A percentile compares a stretch with the other conserved stretches of the same genome.
These are phyloP conservation scores for Penicillium robsamsonii DNA, from an alignment of 495 filamentous ascomycete species.

Conservation along the genomic window DNA sequence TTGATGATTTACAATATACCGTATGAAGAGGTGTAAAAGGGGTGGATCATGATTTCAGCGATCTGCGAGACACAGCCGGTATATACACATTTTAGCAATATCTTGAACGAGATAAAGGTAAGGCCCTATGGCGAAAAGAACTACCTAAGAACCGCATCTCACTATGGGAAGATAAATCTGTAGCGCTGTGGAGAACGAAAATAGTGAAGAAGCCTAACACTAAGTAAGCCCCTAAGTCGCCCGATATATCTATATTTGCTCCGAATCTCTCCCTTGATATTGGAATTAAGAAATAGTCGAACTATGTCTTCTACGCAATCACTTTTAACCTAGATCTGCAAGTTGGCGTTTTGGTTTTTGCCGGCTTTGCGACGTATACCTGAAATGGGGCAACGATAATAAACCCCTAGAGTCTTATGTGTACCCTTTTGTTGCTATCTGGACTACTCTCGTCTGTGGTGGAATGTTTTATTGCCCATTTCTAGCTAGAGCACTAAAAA, in stretches of 20 bases:
- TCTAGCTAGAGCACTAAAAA: conserved; percentile 13
- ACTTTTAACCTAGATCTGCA: background rate
- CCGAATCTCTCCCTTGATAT: conserved; percentile 6
- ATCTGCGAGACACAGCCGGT: background rate
- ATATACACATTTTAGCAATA: conserved; percentile 2
- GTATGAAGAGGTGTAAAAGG: too few species aligned
- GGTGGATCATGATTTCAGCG: background rate
- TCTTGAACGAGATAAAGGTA: background rate
- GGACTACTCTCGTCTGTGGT: conserved; percentile 8
- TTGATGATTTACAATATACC: too few species aligned
- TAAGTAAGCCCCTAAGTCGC: background rate
- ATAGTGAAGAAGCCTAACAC: background rate
- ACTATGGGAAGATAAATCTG: background rate
- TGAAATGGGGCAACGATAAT: conserved; percentile 9
- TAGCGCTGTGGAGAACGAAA: too few species aligned
- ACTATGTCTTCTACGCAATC: background rate
- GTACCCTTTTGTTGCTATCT: conserved; percentile 9
- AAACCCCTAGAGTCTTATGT: conserved; percentile 4
- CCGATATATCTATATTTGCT: background rate
- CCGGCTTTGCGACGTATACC: background rate
- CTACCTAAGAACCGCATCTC: background rate
- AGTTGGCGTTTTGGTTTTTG: conserved; percentile 1
- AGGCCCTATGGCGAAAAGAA: background rate
- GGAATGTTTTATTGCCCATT: conserved; percentile 16
- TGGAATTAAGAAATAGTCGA: background rate